A percentile compares a stretch with the other conserved stretches of the same genome.
phyloP scores from a whole-genome alignment of 345 rosid genomes.

The Euphorbia pulcherrima region DNA sequence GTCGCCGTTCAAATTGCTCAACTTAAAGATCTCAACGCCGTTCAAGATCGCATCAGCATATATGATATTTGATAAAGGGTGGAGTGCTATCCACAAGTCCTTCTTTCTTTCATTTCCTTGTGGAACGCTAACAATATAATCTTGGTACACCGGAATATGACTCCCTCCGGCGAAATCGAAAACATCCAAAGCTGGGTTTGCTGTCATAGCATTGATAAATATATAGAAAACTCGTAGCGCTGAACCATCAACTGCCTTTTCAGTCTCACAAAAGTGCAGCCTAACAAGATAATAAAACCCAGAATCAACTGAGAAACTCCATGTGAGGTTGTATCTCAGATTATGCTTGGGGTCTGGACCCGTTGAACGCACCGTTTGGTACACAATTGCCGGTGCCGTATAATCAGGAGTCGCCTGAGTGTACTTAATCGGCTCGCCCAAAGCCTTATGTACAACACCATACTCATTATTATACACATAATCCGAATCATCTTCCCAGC shows the following conservation, averaged over 20 bases:
- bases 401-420: too few relatives aligned
- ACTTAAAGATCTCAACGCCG: conserved; percentile 1
- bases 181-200: neutral
- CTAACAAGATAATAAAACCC: too few relatives aligned
- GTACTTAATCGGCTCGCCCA: too few relatives aligned
- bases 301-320: too few relatives aligned
- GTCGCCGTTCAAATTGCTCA: conserved; percentile 2
- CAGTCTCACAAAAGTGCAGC: conserved; percentile 2
- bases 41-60: neutral
- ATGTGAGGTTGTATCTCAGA: neutral
- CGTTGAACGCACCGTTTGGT: too few relatives aligned
- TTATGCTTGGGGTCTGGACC: too few relatives aligned
- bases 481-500: too few relatives aligned
- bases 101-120: neutral
- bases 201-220: neutral
- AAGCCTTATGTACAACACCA: too few relatives aligned
- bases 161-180: neutral
- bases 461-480: too few relatives aligned
- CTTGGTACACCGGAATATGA: neutral
- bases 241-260: too few relatives aligned
- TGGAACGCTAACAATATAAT: neutral
- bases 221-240: neutral
- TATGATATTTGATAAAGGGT: neutral
- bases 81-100: conserved; percentile 6
- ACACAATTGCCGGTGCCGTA: too few relatives aligned